Percentiles rank a stretch among this genome's conserved stretches.
Evolutionary conservation across 495 filamentous ascomycete species (phyloP).

Genomic region (Penicillium diatomitis): DNA sequence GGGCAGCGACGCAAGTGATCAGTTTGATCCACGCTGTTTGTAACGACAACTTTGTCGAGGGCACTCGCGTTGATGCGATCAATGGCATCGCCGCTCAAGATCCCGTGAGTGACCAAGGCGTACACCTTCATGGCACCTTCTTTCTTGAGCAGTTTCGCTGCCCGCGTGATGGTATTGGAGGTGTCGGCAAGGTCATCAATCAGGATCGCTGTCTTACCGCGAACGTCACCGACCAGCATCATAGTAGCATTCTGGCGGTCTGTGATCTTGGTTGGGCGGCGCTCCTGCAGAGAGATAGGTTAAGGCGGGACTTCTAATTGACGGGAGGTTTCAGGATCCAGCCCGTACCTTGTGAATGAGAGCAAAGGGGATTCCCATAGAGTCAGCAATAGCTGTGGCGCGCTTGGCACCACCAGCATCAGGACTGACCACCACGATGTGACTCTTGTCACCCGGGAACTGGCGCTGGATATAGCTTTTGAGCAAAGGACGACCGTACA

Average conservation of each 20-base stretch:
- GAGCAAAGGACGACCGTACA: slow-evolving; percentile 80
- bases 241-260: slow-evolving; percentile 95
- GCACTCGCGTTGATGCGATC: slow-evolving; percentile 85
- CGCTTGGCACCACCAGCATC: slow-evolving; percentile 96
- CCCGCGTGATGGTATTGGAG: slow-evolving; percentile 90
- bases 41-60: slow-evolving; percentile 85
- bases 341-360: slow-evolving; percentile 88
- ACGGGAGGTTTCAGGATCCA: slow-evolving; percentile 4
- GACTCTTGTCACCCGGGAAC: slow-evolving; percentile 69
- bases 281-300: slow-evolving; percentile 53
- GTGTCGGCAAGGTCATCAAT: slow-evolving; percentile 95
- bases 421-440: slow-evolving; percentile 88
- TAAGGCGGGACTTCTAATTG: slow-evolving; percentile 6
- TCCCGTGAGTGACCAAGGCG: slow-evolving; percentile 87
- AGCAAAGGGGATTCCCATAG: slow-evolving; percentile 85
- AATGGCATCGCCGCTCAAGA: slow-evolving; percentile 89
- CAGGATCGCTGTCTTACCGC: slow-evolving; percentile 71
- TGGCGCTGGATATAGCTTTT: slow-evolving; percentile 83
- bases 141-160: slow-evolving; percentile 92
- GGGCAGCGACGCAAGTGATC: slow-evolving; percentile 64
- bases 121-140: slow-evolving; percentile 83
- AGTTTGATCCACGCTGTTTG: slow-evolving; percentile 88
- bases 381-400: slow-evolving; percentile 93
- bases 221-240: slow-evolving; percentile 94
- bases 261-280: slow-evolving; percentile 85